phyloP scores from a whole-genome alignment of 164 flowering plant genomes.

The Chloranthus sessilifolius region DNA sequence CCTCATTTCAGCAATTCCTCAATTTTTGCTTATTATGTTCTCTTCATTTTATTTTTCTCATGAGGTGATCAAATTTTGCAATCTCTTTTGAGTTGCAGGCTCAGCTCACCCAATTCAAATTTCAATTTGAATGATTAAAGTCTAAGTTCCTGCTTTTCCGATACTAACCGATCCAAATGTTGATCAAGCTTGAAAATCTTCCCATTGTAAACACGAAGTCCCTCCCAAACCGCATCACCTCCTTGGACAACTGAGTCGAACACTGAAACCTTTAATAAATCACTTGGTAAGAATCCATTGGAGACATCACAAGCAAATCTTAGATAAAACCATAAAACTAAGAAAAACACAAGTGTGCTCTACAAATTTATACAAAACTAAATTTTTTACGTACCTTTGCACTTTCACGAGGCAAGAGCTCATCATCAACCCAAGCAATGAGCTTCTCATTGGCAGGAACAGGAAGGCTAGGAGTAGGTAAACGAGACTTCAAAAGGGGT shows the following conservation, averaged over 20 bases:
- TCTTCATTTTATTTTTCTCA: too few relatives aligned
- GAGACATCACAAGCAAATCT: background rate
- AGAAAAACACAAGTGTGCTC: too few relatives aligned
- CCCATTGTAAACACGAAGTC: conserved; percentile 72
- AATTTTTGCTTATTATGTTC: too few relatives aligned
- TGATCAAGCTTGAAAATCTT: conserved; percentile 85
- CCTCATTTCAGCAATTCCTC: too few relatives aligned
- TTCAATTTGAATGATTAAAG: too few relatives aligned
- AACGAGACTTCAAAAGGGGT: conserved; percentile 25
- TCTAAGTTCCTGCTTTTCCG: too few relatives aligned
- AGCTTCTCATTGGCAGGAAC: conserved; percentile 76
- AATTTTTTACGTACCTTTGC: conserved; percentile 70
- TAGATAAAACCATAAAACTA: too few relatives aligned
- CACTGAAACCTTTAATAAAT: conserved; percentile 63
- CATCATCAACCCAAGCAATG: conserved; percentile 82
- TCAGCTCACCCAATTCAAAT: too few relatives aligned
- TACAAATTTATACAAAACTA: background rate
- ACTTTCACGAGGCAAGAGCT: conserved; percentile 78
- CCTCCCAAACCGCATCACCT: conserved; percentile 95
- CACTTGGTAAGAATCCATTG: conserved; percentile 2
- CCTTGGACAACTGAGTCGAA: conserved; percentile 96
- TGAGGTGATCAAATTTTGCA: too few relatives aligned
- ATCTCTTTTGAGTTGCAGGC: too few relatives aligned
- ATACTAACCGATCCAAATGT: conserved; percentile 78
- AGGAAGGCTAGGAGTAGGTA: conserved; percentile 62